Percentiles rank a stretch among this genome's conserved stretches.
phyloP scores from a whole-genome alignment of 2,329 filamentous ascomycete species.

The Podosphaera fusca region DNA sequence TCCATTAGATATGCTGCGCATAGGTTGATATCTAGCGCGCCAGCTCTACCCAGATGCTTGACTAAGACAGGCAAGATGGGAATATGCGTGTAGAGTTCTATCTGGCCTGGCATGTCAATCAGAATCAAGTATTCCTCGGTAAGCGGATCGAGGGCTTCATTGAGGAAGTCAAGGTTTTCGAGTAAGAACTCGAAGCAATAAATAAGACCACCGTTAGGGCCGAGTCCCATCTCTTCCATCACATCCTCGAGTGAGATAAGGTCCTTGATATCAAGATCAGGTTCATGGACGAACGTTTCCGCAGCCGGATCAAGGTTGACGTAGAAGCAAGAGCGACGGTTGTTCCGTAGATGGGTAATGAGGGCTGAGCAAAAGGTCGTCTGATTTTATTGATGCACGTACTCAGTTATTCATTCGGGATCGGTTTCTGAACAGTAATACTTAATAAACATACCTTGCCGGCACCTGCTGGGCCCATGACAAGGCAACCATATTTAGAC shows the following conservation, averaged over 20 bases:
- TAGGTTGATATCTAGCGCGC: conserved; percentile 68
- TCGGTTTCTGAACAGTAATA: background rate
- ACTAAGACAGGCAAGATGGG: conserved; percentile 73
- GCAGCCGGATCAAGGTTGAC: conserved; percentile 95
- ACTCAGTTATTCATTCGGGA: background rate
- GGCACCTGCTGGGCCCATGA: conserved; percentile 89
- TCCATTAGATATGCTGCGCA: conserved; percentile 90
- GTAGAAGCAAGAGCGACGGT: conserved; percentile 86
- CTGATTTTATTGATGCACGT: conserved; percentile 18
- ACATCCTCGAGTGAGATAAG: conserved; percentile 84
- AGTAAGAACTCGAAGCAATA: conserved; percentile 94
- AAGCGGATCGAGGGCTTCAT: conserved; percentile 59
- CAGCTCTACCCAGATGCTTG: conserved; percentile 55
- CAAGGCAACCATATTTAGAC: conserved; percentile 85
- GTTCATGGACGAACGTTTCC: conserved; percentile 74
- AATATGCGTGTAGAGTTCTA: conserved; percentile 94
- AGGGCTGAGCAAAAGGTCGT: conserved; percentile 88
- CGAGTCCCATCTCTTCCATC: conserved; percentile 82
- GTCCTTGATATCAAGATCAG: conserved; percentile 87
- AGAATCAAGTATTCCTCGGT: conserved; percentile 94
- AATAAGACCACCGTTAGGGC: conserved; percentile 79
- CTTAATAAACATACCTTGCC: conserved; percentile 42
- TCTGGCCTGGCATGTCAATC: conserved; percentile 97
- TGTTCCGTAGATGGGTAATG: conserved; percentile 78
- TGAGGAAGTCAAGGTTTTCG: conserved; percentile 82